Evolutionary conservation across 805 yeast genomes (phyloP), one percentile per base, ranked within the genome.

Genomic region (Wickerhamiella spandovensis): DNA sequence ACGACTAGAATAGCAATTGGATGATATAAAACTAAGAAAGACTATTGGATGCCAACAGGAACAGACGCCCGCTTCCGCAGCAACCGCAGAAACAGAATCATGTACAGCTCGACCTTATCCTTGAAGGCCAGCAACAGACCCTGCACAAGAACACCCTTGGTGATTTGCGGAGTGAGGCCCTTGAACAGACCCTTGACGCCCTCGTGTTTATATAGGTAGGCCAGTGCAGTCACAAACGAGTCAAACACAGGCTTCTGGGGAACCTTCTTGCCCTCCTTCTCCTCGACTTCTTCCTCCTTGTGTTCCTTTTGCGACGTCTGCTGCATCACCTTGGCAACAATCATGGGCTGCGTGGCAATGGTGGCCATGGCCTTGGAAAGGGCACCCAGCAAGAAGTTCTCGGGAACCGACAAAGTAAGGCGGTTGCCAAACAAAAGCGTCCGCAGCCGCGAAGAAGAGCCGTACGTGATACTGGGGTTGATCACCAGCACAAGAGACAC

Each of bases 401-500:
- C 81, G 47, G 71, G 66, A 1, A 88, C 82, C 8, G 75, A 70
- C 54, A 84, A 70, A 53, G 65, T 67, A 10, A 59, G 52, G 43
- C 61, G 60, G 12, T 61, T 64, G 44, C 68, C 67, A 66, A 67
- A 78, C 41, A 82, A 60, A 2, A 76, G 57, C 43, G 70, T 70
- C 61, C 76, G 79, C 56, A 85, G 71, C 56, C 85, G 74, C 62
- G 83, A 88, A 64, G 77, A 82, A 3, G 87, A 72, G 7, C 94
- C 90, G 61, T 85, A 86, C 2, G 95, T 86, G 61, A 86, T 86
- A 39, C 92, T 80, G 2, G 95, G 95, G 66, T 86, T 86, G 47
- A 82, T 70, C 18, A 90, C 85, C 47, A 86, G 73, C 10, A 85
- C 82, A 59, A 85, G 65, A 7, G 86, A 78, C 7, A 87, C 95